Evolutionary conservation across 768 basidiomycete species (phyloP).

Genomic region (Lactifluus echinatus): DNA sequence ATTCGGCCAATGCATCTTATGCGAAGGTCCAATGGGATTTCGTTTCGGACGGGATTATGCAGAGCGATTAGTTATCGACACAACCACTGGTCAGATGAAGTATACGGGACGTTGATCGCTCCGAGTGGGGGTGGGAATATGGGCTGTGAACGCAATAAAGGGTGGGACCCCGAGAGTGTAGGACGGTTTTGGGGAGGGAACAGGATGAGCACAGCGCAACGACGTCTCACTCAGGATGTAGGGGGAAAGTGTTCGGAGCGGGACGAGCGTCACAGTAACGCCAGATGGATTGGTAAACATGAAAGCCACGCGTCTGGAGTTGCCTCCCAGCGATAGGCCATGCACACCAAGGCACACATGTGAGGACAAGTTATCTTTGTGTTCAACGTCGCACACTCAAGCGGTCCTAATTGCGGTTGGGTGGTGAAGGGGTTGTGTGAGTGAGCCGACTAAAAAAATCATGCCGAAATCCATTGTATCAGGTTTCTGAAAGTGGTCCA

Average conservation of each 20-base stretch:
- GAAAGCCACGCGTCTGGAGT: slow-evolving; percentile 7
- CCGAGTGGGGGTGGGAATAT: not conserved
- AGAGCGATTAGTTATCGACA: not conserved
- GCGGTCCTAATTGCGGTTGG: not conserved
- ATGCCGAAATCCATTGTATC: not conserved
- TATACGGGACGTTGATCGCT: not conserved
- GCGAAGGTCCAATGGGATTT: not conserved
- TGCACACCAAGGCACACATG: not conserved
- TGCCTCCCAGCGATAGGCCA: not conserved
- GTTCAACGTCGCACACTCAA: not conserved
- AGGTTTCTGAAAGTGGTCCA: not conserved
- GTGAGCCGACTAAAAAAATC: not conserved
- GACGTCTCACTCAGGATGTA: not conserved
- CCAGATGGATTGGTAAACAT: not conserved
- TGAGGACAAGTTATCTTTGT: not conserved
- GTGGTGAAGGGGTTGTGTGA: not conserved
- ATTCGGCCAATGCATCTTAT: slow-evolving; percentile 9
- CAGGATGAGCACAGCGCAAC: slow-evolving; percentile 14
- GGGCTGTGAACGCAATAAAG: slow-evolving; percentile 13
- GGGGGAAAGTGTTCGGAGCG: too few relatives aligned
- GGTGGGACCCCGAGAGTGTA: slow-evolving; percentile 6
- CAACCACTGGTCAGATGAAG: not conserved
- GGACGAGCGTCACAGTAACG: slow-evolving; percentile 6
- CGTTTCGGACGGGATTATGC: not conserved
- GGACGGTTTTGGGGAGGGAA: not conserved